A percentile compares a stretch with the other conserved stretches of the same genome.
Evolutionary conservation across 2,329 filamentous ascomycete species (phyloP).

Genomic region (Eutypa lata): DNA sequence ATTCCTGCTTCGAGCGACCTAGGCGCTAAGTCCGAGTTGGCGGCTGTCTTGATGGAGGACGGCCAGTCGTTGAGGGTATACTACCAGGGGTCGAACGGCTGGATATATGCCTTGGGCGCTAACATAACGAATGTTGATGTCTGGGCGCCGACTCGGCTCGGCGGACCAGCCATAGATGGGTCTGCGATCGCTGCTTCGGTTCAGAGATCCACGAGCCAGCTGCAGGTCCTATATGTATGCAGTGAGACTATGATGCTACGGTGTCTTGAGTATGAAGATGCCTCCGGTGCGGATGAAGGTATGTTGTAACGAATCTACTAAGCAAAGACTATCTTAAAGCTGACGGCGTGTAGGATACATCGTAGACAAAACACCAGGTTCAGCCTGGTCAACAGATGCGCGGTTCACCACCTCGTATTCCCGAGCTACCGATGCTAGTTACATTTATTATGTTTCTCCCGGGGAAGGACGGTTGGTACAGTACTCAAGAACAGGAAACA

Average conservation of each 20-base stretch:
- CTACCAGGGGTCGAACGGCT: neutral
- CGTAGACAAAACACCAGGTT: neutral
- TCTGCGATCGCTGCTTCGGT: neutral
- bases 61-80: neutral
- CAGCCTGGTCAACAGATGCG: neutral
- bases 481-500: neutral
- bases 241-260: neutral
- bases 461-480: neutral
- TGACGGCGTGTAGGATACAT: no score
- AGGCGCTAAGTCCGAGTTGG: neutral
- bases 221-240: neutral
- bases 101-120: neutral
- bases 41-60: neutral
- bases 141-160: neutral
- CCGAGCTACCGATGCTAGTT: neutral
- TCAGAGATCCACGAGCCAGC: neutral
- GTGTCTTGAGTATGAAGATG: neutral
- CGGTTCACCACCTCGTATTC: neutral
- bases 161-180: neutral
- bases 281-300: neutral
- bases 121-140: neutral
- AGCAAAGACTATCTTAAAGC: no score
- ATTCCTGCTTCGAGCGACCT: neutral
- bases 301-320: no score
- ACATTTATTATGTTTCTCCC: neutral